Evolutionary conservation across 2,329 filamentous ascomycete species (phyloP), one percentile per base, ranked within the genome.

Genomic region (Apiospora arundinis): DNA sequence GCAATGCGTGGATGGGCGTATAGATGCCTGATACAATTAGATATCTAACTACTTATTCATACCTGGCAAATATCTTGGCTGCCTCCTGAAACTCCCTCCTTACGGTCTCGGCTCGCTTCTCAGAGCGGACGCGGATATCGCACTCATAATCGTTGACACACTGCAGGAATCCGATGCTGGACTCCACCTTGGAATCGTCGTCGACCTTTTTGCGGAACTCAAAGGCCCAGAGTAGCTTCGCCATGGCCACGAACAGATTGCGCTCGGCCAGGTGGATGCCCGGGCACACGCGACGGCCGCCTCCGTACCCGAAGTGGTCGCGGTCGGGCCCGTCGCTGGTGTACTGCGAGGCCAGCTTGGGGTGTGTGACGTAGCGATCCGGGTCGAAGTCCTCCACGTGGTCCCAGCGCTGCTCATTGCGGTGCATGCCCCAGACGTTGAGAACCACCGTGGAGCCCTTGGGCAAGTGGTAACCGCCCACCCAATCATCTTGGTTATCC

Each of bases 241-340:
- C 77, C 18, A 83, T 77, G 46, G 75, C 77, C 0, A 82, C 60
- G 71, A 81, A 83, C 23, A 87, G 76, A 32, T 80, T 84, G 6
- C 84, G 81, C 76, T 88, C 85, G 2, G 85, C 84, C 6, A 89
- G 79, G 71, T 88, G 84, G 16, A 86, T 84, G 0, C 86, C 86
- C 0, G 82, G 82, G 72, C 86, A 87, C 32, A 87, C 82, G 8
- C 86, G 82, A 1, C 86, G 80, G 0, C 85, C 85, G 16, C 80
- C 81, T 5, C 85, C 85, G 74, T 86, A 87, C 3, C 80, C 80
- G 72, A 84, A 87, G 73, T 87, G 85, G 71, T 84, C 82, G 9
- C 82, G 80, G 7, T 73, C 70, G 12, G 70, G 67, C 21, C 74
- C 74, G 56, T 74, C 74, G 2, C 74, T 74, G 3, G 81, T 78